Evolutionary conservation across 2,329 filamentous ascomycete genomes (phyloP).

Genomic region (Stagonosporopsis rhizophila): DNA sequence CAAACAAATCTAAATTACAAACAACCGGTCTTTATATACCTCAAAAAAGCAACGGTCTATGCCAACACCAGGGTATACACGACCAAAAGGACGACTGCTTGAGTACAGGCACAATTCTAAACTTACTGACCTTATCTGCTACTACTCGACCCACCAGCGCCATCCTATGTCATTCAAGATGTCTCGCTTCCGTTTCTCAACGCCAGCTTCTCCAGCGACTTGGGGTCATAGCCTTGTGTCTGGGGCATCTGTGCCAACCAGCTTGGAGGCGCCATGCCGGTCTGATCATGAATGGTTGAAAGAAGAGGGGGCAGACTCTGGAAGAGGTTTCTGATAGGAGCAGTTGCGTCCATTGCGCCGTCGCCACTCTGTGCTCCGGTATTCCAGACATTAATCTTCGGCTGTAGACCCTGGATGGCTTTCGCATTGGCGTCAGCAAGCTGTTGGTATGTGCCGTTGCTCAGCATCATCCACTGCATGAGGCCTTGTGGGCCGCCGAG

Average conservation of each 20-base stretch:
- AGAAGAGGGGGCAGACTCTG: conserved; percentile 84
- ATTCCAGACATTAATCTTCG: conserved; percentile 92
- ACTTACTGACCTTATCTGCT: background rate
- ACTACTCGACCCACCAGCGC: background rate
- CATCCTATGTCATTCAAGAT: background rate
- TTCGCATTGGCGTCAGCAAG: conserved; percentile 79
- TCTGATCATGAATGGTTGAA: conserved; percentile 87
- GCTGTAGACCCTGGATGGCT: conserved; percentile 78
- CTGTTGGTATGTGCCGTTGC: conserved; percentile 78
- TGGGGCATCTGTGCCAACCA: conserved; percentile 69
- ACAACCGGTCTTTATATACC: background rate
- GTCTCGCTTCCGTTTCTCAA: conserved; percentile 39
- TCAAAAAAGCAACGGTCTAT: background rate
- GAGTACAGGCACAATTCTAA: background rate
- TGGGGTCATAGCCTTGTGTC: conserved; percentile 26
- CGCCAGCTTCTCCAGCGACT: conserved; percentile 29
- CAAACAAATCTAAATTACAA: background rate
- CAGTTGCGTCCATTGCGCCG: conserved; percentile 61
- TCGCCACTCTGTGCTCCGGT: conserved; percentile 65
- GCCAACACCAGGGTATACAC: background rate
- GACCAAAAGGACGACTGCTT: background rate
- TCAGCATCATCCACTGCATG: conserved; percentile 86
- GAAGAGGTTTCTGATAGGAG: conserved; percentile 79
- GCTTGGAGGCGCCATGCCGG: conserved; percentile 78
- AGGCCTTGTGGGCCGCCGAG: conserved; percentile 81